These are phyloP conservation scores for Rhytidiadelphus loreus DNA, from an alignment of 225 moss, liverwort and hornwort genomes.

Conservation along the genomic window DNA sequence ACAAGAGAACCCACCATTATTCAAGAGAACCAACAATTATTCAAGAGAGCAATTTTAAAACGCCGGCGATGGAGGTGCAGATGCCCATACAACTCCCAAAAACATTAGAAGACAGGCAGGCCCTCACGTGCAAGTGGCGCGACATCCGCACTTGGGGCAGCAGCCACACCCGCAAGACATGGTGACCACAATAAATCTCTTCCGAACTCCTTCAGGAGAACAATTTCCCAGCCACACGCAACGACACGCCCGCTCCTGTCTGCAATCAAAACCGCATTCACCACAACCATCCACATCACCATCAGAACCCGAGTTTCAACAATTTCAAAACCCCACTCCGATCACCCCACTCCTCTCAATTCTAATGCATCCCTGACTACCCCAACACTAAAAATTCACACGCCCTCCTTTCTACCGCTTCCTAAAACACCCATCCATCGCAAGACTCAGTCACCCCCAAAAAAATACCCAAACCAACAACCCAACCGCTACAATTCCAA, in stretches of 20 bases:
- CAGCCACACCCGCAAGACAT: constrained; percentile 45
- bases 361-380: neutral
- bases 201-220: neutral
- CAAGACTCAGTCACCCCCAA: neutral
- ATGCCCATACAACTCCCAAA: neutral
- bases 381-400: neutral
- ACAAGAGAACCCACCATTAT: neutral
- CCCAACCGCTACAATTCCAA: neutral
- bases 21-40: neutral
- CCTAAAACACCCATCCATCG: neutral
- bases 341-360: neutral
- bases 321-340: neutral
- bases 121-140: constrained; percentile 37
- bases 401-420: neutral
- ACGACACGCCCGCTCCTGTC: neutral
- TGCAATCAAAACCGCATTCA: neutral
- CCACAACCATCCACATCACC: neutral
- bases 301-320: neutral
- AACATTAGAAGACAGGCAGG: neutral
- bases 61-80: neutral
- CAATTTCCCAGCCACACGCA: neutral
- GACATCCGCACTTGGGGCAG: constrained; percentile 44
- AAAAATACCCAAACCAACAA: neutral
- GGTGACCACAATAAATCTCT: neutral
- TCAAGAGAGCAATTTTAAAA: neutral